Evolutionary conservation across 2,329 filamentous ascomycete genomes (phyloP), one percentile per base, ranked within the genome.

Genomic region (Colletotrichum somersetense): DNA sequence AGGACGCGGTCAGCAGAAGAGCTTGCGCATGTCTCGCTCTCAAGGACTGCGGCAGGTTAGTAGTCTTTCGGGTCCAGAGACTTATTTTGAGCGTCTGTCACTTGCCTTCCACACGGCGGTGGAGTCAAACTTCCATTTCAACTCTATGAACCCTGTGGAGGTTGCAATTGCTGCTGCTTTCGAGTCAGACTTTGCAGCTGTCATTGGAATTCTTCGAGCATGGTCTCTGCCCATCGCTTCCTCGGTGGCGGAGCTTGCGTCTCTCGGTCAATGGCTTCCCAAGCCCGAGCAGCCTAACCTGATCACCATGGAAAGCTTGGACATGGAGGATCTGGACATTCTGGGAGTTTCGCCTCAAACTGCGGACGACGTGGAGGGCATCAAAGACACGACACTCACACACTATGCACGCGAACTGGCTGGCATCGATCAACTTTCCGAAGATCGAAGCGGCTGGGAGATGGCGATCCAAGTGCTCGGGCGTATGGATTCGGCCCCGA

Each of bases 141-240:
- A 97, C 80, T 89, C 91, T 0, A 86, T 92, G 75, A 92, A 93
- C 75, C 86, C 90, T 1, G 86, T 96, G 46, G 94, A 98, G 79
- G 91, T 98, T 46, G 94, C 91, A 3, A 84, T 98, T 63, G 95
- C 93, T 5, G 95, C 92, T 67, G 87, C 94, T 4, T 92, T 97
- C 73, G 94, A 97, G 80, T 93, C 93, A 62, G 94, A 97, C 74
- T 85, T 93, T 46, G 92, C 95, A 78, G 92, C 90, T 33, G 90
- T 93, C 7, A 83, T 98, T 61, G 89, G 90, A 12, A 87, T 97
- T 58, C 81, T 98, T 40, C 89, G 92, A 66, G 86, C 87, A 6
- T 97, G 93, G 92, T 98, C 95, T 40, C 88, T 96, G 38, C 91
- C 93, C 1, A 82, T 97, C 23, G 91, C 94, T 14, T 88, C 92